Evolutionary conservation across 805 yeast genomes (phyloP), one percentile per base, ranked within the genome.

Genomic region (Spathaspora arborariae): DNA sequence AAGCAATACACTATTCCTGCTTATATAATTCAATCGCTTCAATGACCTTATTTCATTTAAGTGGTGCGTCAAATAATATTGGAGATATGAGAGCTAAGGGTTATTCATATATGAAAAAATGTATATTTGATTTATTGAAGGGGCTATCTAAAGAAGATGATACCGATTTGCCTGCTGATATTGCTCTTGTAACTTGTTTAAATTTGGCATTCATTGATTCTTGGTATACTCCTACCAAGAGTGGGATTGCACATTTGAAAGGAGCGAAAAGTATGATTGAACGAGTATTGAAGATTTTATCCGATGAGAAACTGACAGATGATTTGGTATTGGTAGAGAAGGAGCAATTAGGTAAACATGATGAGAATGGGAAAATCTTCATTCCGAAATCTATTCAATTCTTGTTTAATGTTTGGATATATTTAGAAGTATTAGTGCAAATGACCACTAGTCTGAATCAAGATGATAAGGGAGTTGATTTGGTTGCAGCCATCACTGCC

Each of bases 161-260:
- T 18, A 51, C 45, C 10, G 45, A 41, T 11, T 65, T 79, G 22
- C 83, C 84, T 2, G 81, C 81, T 9, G 87, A 82, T 51, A 81
- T 83, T 10, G 88, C 88, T 1, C 64, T 84, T 18, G 81, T 85
- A 0, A 79, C 87, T 0, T 82, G 88, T 49, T 58, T 84, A 47
- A 78, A 80, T 18, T 64, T 84, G 45, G 84, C 88, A 0, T 76
- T 80, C 48, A 76, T 85, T 35, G 88, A 84, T 57, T 74, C 84
- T 0, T 83, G 88, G 88, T 84, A 81, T 56, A 75, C 81, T 10
- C 84, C 79, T 48, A 81, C 78, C 4, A 75, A 85, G 2, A 79
- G 85, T 20, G 88, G 88, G 10, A 79, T 83, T 45, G 82, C 85
- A 2, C 89, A 83, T 62, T 67, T 83, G 48, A 79, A 77, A 55